Evolutionary conservation across 805 yeast genomes (phyloP), one percentile per base, ranked within the genome.

Genomic region (Sugiyamaella valdiviana): DNA sequence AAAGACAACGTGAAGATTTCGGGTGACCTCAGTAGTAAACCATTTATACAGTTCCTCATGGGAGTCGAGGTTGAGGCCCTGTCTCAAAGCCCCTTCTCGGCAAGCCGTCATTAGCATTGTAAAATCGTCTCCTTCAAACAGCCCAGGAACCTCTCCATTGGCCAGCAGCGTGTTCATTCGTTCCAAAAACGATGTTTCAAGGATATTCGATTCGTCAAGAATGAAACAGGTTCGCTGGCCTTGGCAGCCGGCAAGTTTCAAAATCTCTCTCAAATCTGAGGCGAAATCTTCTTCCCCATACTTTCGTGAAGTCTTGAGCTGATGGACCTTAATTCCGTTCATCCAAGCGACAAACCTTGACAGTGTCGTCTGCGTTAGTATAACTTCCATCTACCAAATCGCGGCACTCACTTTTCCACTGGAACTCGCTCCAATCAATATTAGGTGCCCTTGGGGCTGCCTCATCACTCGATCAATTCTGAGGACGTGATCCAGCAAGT

Each of bases 161-260:
- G 97, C 96, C 36, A 91, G 72, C n/a, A 91, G 68, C 0, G 95
- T 86, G 58, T 91, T 91, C 93, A 91, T 88, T 52, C 95, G 70
- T 63, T 91, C 98, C 24, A 91, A 65, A 59, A 90, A 91, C 0
- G 93, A 72, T 0, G 95, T 73, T 29, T 86, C 90, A 38, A 81
- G 57, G 44, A 89, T 78, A 23, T 82, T 78, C 0, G 95, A 80
- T 57, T 91, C 96, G 56, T 88, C 95, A 16, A 91, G 73, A 17
- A 90, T 69, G 48, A 87, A 78, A 54, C 95, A 85, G 0, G 81
- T 63, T 45, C 72, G 75, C 55, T 83, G 83, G 5, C 84, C 86
- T 1, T 72, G 65, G 14, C 75, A 65, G 37, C 81, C 79, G 15
- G 78, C 66, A 32, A 71, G 58, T 29, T 66, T 64, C 3, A 91